Base-by-base conservation (phyloP, 2,329 filamentous ascomycete species). In the Fusarium algeriense region DNA sequence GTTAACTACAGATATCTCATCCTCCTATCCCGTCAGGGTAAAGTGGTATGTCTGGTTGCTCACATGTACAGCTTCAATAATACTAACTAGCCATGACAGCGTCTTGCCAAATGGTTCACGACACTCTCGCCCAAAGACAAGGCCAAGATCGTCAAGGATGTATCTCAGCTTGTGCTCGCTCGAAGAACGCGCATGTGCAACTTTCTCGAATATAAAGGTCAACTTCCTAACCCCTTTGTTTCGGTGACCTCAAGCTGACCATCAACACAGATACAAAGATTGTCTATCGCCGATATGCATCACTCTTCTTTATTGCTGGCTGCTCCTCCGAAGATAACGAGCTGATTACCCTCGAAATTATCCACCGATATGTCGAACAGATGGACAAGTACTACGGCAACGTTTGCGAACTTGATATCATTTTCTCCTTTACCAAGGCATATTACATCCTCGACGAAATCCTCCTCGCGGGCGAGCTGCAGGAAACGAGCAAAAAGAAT, bases 311-410 rank as follows among this genome's bases (percentile, higher is more conserved):
- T 88, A 99, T 99, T 81, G 95, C 95, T 78, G 96, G 96, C 77
- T 97, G 94, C 85, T 92, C 94, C 58, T 95, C 95, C n/a, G 94
- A 94, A 71, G 96, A 99, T 83, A 99, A 99, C 83, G 96, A 99
- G 81, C 86, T 99, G 79, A 98, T 98, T 81, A 97, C 94, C 28
- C 93, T 99, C 80, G 96, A 99, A 83, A 94, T 99, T 80, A 97
- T 99, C 78, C 96, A 99, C 83, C 94, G 96, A 83, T 99, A 99
- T 81, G 96, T 99, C 80, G 96, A 99, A 83, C 96, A 99, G 85
- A 99, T 99, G 96, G 96, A 99, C 88, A 99, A 99, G 83, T 99
- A 99, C 86, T 99, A 98, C 83, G 96, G 96, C 82, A 99, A 99
- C 82, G 96, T 99, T 66, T 99, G 96, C 90, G 96, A 99, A 85